Evolutionary conservation across 2,329 filamentous ascomycete species (phyloP).

Genomic region (Arthroderma uncinatum): DNA sequence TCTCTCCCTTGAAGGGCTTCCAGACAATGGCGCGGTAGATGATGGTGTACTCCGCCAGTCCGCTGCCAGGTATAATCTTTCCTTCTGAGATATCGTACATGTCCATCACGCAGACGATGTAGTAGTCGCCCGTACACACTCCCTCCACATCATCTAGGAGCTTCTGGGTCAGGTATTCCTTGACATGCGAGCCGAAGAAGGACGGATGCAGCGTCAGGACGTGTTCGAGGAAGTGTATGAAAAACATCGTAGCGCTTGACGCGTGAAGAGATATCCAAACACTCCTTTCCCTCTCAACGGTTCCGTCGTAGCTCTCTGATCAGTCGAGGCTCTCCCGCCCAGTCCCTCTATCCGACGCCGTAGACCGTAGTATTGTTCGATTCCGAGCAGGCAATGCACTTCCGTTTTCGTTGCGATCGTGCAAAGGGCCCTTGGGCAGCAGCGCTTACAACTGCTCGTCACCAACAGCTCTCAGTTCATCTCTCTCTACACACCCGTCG

Average conservation of each 20-base stretch:
- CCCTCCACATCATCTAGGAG: slow-evolving; percentile 90
- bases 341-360: too few relatives aligned
- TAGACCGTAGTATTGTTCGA: too few relatives aligned
- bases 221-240: slow-evolving; percentile 93
- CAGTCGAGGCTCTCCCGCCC: too few relatives aligned
- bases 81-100: slow-evolving; percentile 90
- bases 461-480: background rate
- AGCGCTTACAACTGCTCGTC: background rate
- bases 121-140: slow-evolving; percentile 88
- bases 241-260: slow-evolving; percentile 60
- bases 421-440: background rate
- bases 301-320: too few relatives aligned
- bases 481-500: background rate
- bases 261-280: background rate
- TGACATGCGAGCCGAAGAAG: slow-evolving; percentile 90
- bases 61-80: slow-evolving; percentile 80
- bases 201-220: slow-evolving; percentile 91
- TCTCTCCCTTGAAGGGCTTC: slow-evolving; percentile 96
- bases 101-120: slow-evolving; percentile 96
- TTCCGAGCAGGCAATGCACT: too few relatives aligned
- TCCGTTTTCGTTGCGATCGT: background rate
- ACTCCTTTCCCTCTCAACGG: too few relatives aligned
- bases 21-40: slow-evolving; percentile 93
- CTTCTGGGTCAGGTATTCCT: slow-evolving; percentile 79
- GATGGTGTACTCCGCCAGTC: slow-evolving; percentile 87